Evolutionary conservation across 176 grass and related monocot genomes (phyloP).

Genomic region (Oryza brachyantha): DNA sequence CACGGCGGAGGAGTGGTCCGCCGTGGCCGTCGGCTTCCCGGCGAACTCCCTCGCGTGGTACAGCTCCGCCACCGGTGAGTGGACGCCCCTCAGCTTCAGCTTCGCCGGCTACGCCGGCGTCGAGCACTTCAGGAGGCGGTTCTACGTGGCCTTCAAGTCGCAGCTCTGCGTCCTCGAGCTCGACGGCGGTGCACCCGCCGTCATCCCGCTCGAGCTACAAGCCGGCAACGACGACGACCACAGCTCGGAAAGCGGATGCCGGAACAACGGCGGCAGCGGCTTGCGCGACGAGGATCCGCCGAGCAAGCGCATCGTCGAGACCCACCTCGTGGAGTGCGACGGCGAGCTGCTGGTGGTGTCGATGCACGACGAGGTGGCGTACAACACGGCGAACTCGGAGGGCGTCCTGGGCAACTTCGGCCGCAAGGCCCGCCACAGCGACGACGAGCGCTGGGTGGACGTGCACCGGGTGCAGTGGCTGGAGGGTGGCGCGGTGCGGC

Average conservation of each 20-base stretch:
- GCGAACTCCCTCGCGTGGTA: slow-evolving; percentile 39
- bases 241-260: no score
- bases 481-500: background rate
- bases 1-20: slow-evolving; percentile 23
- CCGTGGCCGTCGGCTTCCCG: slow-evolving; percentile 42
- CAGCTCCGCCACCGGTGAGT: slow-evolving; percentile 26
- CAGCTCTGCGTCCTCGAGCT: slow-evolving; percentile 13
- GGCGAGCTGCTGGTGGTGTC: slow-evolving; percentile 33
- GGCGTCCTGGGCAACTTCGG: no score
- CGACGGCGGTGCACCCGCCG: background rate
- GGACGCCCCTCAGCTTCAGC: slow-evolving; percentile 31
- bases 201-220: slow-evolving; percentile 12
- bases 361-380: slow-evolving; percentile 18
- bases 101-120: slow-evolving; percentile 40
- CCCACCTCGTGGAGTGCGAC: slow-evolving; percentile 44
- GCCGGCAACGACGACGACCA: background rate
- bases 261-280: background rate
- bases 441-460: slow-evolving; percentile 23
- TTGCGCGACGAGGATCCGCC: background rate
- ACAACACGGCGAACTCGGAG: background rate
- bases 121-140: slow-evolving; percentile 31
- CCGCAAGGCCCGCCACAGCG: background rate
- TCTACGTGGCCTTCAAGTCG: slow-evolving; percentile 45
- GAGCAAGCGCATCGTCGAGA: slow-evolving; percentile 7
- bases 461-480: slow-evolving; percentile 30